phyloP scores from a whole-genome alignment of 1,284 basidiomycete species.

The Puccinia triticina region DNA sequence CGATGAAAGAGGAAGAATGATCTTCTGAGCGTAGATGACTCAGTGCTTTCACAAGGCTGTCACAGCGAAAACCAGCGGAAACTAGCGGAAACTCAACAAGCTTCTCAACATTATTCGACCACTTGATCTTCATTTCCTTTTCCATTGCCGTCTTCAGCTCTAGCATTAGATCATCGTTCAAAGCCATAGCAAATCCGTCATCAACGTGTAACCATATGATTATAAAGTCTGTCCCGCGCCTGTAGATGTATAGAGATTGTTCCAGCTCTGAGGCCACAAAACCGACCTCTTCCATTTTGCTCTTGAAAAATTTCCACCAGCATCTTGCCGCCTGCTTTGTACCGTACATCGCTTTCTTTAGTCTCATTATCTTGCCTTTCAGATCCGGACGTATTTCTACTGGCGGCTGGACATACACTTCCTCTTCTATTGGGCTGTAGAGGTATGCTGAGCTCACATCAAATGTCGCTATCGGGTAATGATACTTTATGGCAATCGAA shows the following conservation, averaged over 20 bases:
- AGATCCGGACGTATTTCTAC: neutral
- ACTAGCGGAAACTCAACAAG: neutral
- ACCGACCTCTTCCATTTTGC: neutral
- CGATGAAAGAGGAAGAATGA: too few species aligned
- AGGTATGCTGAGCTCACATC: conserved; percentile 1
- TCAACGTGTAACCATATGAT: conserved; percentile 4
- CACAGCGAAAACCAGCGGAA: too few species aligned
- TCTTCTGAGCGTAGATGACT: too few species aligned
- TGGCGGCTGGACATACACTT: neutral
- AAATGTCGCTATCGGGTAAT: neutral
- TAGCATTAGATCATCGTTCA: neutral
- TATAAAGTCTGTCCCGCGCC: neutral
- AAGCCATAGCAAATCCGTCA: neutral
- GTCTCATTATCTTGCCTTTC: neutral
- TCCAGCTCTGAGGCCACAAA: neutral
- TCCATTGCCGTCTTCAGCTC: neutral
- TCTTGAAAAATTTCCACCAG: neutral
- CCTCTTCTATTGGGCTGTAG: neutral
- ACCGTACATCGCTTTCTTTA: neutral
- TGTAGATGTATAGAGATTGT: neutral
- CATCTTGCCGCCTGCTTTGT: neutral
- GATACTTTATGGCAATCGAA: neutral
- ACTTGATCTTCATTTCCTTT: neutral
- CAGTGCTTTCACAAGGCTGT: too few species aligned
- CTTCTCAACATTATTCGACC: neutral